Percentiles rank a stretch among this genome's conserved stretches.
phyloP scores from a whole-genome alignment of 2,329 filamentous ascomycete species.

The Fusarium subtropicale region DNA sequence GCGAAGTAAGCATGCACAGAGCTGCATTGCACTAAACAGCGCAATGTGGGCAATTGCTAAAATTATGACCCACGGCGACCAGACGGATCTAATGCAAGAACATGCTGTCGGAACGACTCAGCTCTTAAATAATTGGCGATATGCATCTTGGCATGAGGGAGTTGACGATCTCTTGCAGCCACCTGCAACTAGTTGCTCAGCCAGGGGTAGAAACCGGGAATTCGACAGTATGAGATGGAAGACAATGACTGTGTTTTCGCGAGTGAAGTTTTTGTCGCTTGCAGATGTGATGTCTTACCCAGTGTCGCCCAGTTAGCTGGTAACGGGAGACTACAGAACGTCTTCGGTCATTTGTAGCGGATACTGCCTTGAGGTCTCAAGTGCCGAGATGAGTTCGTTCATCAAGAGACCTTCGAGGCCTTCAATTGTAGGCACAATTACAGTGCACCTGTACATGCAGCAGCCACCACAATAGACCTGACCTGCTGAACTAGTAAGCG shows the following conservation, averaged over 20 bases:
- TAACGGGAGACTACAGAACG: constrained; percentile 8
- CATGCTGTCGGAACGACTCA: constrained; percentile 19
- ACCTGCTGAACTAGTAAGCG: constrained; percentile 2
- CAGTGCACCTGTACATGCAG: constrained; percentile 39
- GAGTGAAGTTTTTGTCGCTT: constrained; percentile 14
- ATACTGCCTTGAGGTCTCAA: constrained; percentile 24
- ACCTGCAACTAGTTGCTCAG: constrained; percentile 11
- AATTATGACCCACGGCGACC: constrained; percentile 35
- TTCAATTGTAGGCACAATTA: not conserved
- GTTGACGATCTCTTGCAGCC: constrained; percentile 35
- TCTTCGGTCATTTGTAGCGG: constrained; percentile 26
- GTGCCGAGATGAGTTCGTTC: constrained; percentile 2
- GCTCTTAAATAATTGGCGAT: constrained; percentile 19
- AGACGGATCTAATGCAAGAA: constrained; percentile 26
- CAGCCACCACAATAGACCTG: constrained; percentile 23
- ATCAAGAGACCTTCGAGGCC: not conserved
- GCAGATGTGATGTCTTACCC: constrained; percentile 6
- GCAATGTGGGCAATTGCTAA: constrained; percentile 12
- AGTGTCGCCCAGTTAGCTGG: constrained; percentile 6
- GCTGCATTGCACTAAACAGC: constrained; percentile 19
- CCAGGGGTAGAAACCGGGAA: constrained; percentile 22
- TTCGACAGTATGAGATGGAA: constrained; percentile 31
- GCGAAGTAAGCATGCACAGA: constrained; percentile 26
- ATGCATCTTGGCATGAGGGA: constrained; percentile 36
- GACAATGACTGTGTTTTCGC: constrained; percentile 30